These are phyloP conservation scores for Termitomyces sp. DNA, from an alignment of 768 basidiomycete genomes.

Conservation along the genomic window DNA sequence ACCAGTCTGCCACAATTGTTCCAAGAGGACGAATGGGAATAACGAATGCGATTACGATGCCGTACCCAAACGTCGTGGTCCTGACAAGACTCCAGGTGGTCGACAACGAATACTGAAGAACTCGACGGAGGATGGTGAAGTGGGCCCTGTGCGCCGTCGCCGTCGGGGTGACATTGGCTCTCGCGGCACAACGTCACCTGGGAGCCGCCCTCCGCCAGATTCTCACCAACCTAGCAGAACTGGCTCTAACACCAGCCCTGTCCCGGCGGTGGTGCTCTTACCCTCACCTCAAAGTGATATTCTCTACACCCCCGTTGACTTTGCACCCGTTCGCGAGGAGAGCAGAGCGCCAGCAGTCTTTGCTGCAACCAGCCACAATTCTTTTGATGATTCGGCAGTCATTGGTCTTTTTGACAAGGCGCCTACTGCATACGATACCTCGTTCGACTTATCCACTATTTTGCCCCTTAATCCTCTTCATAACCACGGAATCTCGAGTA, in stretches of 20 bases:
- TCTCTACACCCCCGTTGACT: constrained; percentile 11
- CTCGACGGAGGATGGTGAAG: constrained; percentile 29
- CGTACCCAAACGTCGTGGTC: constrained; percentile 74
- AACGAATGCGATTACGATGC: constrained; percentile 64
- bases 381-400: not conserved
- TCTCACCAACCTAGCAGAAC: not conserved
- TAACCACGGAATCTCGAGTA: not conserved
- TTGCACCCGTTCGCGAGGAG: not conserved
- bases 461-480: constrained; percentile 10
- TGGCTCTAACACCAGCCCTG: constrained; percentile 4
- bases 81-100: constrained; percentile 77
- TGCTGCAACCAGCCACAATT: not conserved
- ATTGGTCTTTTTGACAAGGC: constrained; percentile 2
- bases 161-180: constrained; percentile 24
- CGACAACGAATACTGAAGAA: constrained; percentile 59
- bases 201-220: not conserved
- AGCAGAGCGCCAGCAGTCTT: not conserved
- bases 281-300: constrained; percentile 12
- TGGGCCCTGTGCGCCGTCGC: constrained; percentile 28
- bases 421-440: constrained; percentile 2
- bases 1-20: constrained; percentile 73
- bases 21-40: constrained; percentile 40
- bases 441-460: constrained; percentile 17
- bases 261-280: constrained; percentile 1
- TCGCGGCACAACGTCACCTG: constrained; percentile 7